Evolutionary conservation across 345 rosid genomes (phyloP), one percentile per base, ranked within the genome.

Genomic region (Hypericum perforatum): DNA sequence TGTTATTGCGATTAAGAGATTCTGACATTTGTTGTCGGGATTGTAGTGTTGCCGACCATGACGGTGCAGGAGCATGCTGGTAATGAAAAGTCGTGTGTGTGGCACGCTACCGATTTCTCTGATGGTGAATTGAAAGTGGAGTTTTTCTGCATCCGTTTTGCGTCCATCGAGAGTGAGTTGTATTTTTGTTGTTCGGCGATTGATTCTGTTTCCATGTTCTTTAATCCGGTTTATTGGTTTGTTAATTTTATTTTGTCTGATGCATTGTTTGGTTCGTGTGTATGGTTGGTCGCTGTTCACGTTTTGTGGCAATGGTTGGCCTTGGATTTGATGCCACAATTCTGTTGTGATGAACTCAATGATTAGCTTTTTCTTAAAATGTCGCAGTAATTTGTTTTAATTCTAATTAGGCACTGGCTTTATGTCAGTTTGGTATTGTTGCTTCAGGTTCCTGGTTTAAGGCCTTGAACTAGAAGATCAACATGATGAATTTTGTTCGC

Each of bases 101-200:
- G 88, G 92, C 88, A 81, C 32, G 88, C 88, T 2, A 53, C 72
- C 44, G 88, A 84, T 68, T 84, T 75, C 51, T 81, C 88, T 14
- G 88, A 81, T 58, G 84, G 84, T 7, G 87, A 81, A 72, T 60
- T 82, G 76, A 82, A 81, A 64, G 76, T 82, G 46, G 92, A 82
- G 70, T 76, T 78, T 38, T 81, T 85, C 78, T 85, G 95, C 70
- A 82, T 89, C 59, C 72, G 85, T 9, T 89, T 89, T 62, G 76
- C 74, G 3, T 81, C 87, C 0, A 52, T 81, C 41, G 85, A 85
- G 60, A 79, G 95, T 85, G 68, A 72, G 88, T 76, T 2, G 13
- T 13, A 11, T 43, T 57, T 38, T 59, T 8, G 10, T n/a, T 62
- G 59, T 15, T 45, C 15, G 16, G 41, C 5, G 14, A 5, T 32